These are phyloP conservation scores for Leccinum olivaceopallidum DNA, from an alignment of 768 basidiomycete genomes.

Conservation along the genomic window DNA sequence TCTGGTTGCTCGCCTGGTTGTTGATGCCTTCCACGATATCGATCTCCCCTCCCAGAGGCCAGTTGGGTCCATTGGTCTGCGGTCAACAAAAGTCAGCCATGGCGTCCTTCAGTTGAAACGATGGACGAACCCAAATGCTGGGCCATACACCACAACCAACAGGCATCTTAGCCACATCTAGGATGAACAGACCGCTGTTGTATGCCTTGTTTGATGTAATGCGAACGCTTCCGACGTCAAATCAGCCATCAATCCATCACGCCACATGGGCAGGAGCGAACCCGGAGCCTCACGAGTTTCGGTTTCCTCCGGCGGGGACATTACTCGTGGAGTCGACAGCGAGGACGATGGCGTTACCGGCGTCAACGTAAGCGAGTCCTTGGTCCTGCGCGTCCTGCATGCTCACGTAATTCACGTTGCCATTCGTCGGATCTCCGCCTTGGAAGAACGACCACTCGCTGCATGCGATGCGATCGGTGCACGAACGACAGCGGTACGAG, in stretches of 20 bases:
- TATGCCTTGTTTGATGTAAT: constrained; percentile 62
- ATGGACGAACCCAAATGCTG: constrained; percentile 51
- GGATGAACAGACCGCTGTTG: constrained; percentile 66
- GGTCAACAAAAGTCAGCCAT: not conserved
- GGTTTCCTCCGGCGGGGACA: constrained; percentile 49
- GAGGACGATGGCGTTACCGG: constrained; percentile 51
- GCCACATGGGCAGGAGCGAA: not conserved
- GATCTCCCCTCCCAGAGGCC: constrained; percentile 61
- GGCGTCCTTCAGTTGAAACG: not conserved
- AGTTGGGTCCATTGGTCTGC: constrained; percentile 49
- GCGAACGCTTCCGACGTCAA: constrained; percentile 48
- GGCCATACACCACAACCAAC: constrained; percentile 63
- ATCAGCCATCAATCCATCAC: constrained; percentile 1
- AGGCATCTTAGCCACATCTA: constrained; percentile 70
- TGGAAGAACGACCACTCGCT: constrained; percentile 69
- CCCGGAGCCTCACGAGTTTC: constrained; percentile 44
- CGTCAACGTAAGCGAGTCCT: constrained; percentile 59
- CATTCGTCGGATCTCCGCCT: constrained; percentile 65
- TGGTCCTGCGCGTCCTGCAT: constrained; percentile 45
- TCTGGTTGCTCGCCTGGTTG: constrained; percentile 54
- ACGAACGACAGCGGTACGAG: not conserved
- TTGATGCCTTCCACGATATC: constrained; percentile 78
- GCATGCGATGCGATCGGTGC: constrained; percentile 5
- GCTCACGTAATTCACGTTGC: constrained; percentile 61
- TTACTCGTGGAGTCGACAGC: constrained; percentile 57